Base-by-base conservation (phyloP, 73 alveolate species). In the Paramecium biaurelia region DNA sequence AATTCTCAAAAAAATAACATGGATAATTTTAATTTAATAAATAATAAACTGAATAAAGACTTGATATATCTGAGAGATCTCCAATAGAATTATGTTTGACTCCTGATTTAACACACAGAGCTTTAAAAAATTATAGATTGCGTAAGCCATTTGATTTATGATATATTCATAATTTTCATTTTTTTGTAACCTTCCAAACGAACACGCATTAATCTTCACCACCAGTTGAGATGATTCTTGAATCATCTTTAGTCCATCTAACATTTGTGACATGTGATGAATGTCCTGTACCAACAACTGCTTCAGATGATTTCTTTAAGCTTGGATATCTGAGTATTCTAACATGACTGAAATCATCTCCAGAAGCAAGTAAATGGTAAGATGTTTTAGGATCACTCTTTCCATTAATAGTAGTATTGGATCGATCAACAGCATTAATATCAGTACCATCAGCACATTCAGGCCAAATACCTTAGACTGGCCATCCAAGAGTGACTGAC, bases 181-280 rank as follows among this genome's bases (percentile, higher is more conserved):
- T 53, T 26, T 89, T 89, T 20, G 92, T 70, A 76, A 93, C 95
- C 76, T 96, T 98, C 99, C 99, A 96, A 67, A 96, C 92, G 92
- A 98, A 95, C 9, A 97, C 97, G 89, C 99, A 95, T 76, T 96
- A 93, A 87, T 98, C 99, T 92, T 97, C 98, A 14, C 99, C 99
- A 20, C 99, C 99, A 63, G 98, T 94, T 32, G 99, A 94, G 76
- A 94, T 93, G 35, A 98, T 87, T 74, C 87, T 88, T 59, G 93
- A 79, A 86, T 97, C 99, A 94, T 96, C 96, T 38, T 94, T 72
- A 23, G 96, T 67, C 94, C 96, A 97, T 93, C 96, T 98, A 7
- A 97, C 97, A 88, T 97, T 96, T 49, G 98, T 97, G 38, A 97
- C 97, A 76, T 95, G 98, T 15, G 96, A 93, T 21, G 97, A 95